phyloP scores from a whole-genome alignment of 2,329 filamentous ascomycete genomes.

The Periglandula ipomoeae region DNA sequence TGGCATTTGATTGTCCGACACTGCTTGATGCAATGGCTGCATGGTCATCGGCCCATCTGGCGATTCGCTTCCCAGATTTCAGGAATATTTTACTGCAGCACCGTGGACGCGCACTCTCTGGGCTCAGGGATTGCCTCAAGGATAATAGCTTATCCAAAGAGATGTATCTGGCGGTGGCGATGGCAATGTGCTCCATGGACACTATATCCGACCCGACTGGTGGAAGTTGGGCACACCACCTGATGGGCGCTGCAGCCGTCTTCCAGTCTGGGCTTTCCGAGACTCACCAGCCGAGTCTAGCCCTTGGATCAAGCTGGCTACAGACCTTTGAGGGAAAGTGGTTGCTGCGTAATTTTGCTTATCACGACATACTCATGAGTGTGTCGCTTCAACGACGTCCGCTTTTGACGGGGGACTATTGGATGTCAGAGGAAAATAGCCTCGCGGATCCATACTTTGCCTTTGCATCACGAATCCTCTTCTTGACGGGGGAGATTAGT shows the following conservation, averaged over 20 bases:
- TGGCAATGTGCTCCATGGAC: constrained; percentile 17
- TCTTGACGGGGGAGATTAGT: constrained; percentile 7
- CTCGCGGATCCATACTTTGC: constrained; percentile 9
- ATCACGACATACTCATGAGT: constrained; percentile 9
- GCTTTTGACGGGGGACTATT: constrained; percentile 7
- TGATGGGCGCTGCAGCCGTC: constrained; percentile 10
- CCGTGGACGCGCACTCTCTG: constrained; percentile 10
- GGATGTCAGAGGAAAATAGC: constrained; percentile 6
- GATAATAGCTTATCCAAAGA: constrained; percentile 10
- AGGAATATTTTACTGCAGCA: constrained; percentile 10
- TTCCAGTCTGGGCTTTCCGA: background rate
- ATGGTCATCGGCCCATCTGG: constrained; percentile 14
- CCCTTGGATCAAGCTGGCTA: background rate
- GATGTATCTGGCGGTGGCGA: constrained; percentile 13
- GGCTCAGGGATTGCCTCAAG: constrained; percentile 8
- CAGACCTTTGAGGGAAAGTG: constrained; percentile 12
- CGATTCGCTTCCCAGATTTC: constrained; percentile 10
- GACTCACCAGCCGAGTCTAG: background rate
- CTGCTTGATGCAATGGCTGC: constrained; percentile 13
- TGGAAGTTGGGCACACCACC: constrained; percentile 13
- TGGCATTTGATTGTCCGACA: constrained; percentile 14
- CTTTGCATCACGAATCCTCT: constrained; percentile 7
- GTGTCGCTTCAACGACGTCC: constrained; percentile 8
- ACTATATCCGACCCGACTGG: constrained; percentile 12
- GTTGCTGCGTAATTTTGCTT: constrained; percentile 12